A percentile compares a stretch with the other conserved stretches of the same genome.
Evolutionary conservation across 192 early-diverging fungal species (phyloP).

Genomic region (Coemansia furcata): DNA sequence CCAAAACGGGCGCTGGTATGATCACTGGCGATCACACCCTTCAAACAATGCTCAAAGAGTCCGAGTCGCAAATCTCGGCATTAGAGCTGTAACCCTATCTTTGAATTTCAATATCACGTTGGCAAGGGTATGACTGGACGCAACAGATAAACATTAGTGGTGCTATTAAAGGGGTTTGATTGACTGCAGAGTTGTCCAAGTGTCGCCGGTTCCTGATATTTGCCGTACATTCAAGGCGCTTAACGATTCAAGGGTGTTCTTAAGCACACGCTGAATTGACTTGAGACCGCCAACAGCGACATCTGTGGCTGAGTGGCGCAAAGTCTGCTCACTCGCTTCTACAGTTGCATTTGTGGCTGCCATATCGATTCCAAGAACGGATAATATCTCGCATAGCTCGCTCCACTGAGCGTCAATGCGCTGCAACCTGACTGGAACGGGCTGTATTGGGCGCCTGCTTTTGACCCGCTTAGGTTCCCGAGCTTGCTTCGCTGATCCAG

Average conservation of each 20-base stretch:
- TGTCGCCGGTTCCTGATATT: not conserved
- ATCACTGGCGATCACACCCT: conserved; percentile 5
- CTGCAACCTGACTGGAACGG: conserved; percentile 19
- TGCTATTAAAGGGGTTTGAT: not conserved
- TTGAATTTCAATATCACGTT: too few relatives aligned
- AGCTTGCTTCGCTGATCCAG: not conserved
- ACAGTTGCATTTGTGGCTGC: not conserved
- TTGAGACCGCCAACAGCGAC: conserved; percentile 27
- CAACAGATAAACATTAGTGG: not conserved
- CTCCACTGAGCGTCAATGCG: conserved; percentile 27
- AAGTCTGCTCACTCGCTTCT: not conserved
- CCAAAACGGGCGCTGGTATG: conserved; percentile 6
- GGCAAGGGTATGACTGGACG: too few relatives aligned
- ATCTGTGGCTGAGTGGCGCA: not conserved
- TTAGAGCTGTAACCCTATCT: conserved; percentile 27
- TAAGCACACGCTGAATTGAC: conserved; percentile 25
- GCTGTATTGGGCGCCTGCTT: conserved; percentile 19
- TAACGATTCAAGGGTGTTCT: conserved; percentile 13
- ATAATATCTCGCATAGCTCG: conserved; percentile 9
- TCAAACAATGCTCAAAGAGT: conserved; percentile 30
- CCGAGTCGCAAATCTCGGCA: conserved; percentile 35
- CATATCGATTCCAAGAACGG: conserved; percentile 6
- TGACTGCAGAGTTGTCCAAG: not conserved
- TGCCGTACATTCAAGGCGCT: not conserved
- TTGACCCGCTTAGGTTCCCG: not conserved